These are phyloP conservation scores for Tolypocladium tundrense DNA, from an alignment of 2,329 filamentous ascomycete species.

Conservation along the genomic window DNA sequence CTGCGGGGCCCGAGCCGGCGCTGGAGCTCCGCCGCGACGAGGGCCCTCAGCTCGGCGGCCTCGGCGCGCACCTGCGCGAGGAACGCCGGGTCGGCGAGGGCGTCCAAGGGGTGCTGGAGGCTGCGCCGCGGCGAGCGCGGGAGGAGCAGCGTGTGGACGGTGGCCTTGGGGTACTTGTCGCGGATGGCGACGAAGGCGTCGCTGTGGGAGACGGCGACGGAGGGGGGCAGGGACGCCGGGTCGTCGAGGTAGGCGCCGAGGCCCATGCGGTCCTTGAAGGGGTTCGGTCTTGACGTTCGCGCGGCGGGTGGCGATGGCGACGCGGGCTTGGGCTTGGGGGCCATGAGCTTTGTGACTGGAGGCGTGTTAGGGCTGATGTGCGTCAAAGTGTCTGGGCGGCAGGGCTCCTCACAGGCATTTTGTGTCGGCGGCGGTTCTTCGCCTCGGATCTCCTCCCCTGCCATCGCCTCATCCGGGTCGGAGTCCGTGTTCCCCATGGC, in stretches of 20 bases:
- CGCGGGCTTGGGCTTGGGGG: slow-evolving; percentile 22
- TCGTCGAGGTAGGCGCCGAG: slow-evolving; percentile 56
- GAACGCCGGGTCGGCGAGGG: slow-evolving; percentile 62
- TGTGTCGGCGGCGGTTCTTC: slow-evolving; percentile 8
- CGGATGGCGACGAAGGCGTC: slow-evolving; percentile 64
- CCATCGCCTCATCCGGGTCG: slow-evolving; percentile 29
- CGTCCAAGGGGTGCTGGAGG: slow-evolving; percentile 63
- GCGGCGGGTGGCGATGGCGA: slow-evolving; percentile 6
- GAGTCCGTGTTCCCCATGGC: slow-evolving; percentile 4
- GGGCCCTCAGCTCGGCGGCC: slow-evolving; percentile 44
- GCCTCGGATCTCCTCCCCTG: slow-evolving; percentile 27
- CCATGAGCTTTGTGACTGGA: slow-evolving; percentile 27
- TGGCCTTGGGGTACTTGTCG: slow-evolving; percentile 79
- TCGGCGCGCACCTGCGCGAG: slow-evolving; percentile 53
- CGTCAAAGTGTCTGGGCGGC: too few relatives aligned
- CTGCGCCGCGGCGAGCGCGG: slow-evolving; percentile 56
- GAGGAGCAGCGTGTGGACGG: slow-evolving; percentile 78
- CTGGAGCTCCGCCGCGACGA: slow-evolving; percentile 68
- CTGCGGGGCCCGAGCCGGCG: slow-evolving; percentile 57
- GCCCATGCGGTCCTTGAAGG: slow-evolving; percentile 44
- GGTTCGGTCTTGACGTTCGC: slow-evolving; percentile 12
- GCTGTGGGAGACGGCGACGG: slow-evolving; percentile 55
- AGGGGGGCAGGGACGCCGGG: slow-evolving; percentile 51
- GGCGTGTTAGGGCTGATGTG: background rate
- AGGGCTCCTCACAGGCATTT: slow-evolving; percentile 31